Evolutionary conservation across 345 rosid species (phyloP), one percentile per base, ranked within the genome.

Genomic region (Cardamine occulta): DNA sequence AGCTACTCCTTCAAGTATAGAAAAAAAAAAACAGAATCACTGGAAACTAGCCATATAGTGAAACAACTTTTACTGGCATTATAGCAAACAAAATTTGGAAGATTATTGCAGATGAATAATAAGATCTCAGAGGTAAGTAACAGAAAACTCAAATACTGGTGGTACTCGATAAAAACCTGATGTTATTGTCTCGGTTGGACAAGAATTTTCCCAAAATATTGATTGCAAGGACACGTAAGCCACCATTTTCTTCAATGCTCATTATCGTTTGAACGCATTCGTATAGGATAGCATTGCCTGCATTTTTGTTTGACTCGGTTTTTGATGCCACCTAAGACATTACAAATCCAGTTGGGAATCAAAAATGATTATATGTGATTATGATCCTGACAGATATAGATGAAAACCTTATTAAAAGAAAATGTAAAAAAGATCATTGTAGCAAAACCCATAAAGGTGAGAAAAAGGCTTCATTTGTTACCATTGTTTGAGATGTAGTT

Each of bases 201-300:
- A 94, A 85, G 74, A 94, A 94, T 80, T 91, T 91, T 73, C 98
- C 98, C 81, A 94, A 79, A 66, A 94, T 91, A 83, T 94, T 94
- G 77, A 94, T 88, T 65, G 98, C 98, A 79, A 94, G 98, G 74
- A 94, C 98, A 73, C 97, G 90, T 63, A 94, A 84, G 57, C 98
- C 98, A 83, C 97, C 90, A 76, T 85, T 90, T 76, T 94, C 98
- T 83, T 91, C 97, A 58, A 91, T 85, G 86, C 97, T 91, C 97
- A 91, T 90, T 68, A 94, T 94, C 35, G 98, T 94, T 77, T 89
- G 93, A 79, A 94, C 97, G 71, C 96, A 94, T 82, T 94, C 93
- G 57, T 94, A 94, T n/a, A 91, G 82, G 85, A 94, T 91, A 35
- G 97, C 98, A 80, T 94, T 91, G 68, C 98, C 97, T 15, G 97